phyloP scores from a whole-genome alignment of 352 stramenopile species.

The Phytophthora pseudosyringae region DNA sequence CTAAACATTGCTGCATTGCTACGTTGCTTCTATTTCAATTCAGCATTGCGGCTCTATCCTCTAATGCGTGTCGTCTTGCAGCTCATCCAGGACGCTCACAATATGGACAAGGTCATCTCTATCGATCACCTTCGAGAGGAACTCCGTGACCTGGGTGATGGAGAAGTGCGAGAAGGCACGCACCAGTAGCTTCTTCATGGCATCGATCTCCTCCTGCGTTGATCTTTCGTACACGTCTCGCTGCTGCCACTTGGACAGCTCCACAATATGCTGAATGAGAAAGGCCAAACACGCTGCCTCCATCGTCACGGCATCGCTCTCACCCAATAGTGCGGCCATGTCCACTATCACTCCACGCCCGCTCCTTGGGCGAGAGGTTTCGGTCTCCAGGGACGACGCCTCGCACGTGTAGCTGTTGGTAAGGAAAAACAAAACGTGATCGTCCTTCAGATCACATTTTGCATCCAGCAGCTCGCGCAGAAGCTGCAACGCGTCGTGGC shows the following conservation, averaged over 20 bases:
- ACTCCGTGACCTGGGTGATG: slow-evolving; percentile 45
- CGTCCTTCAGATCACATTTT: slow-evolving; percentile 49
- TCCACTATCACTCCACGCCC: slow-evolving; percentile 32
- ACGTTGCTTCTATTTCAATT: too few species aligned
- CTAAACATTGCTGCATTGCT: too few species aligned
- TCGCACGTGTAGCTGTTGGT: slow-evolving; percentile 48
- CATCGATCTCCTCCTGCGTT: slow-evolving; percentile 40
- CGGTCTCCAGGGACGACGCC: slow-evolving; percentile 14
- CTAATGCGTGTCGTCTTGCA: slow-evolving; percentile 35
- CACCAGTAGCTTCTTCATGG: slow-evolving; percentile 48
- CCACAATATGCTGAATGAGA: slow-evolving; percentile 52
- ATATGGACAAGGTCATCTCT: slow-evolving; percentile 43
- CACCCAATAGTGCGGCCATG: slow-evolving; percentile 36
- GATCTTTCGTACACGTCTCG: slow-evolving; percentile 27
- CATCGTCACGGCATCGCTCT: slow-evolving; percentile 39
- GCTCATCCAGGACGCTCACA: slow-evolving; percentile 41
- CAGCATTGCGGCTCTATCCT: slow-evolving; percentile 11
- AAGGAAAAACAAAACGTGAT: slow-evolving; percentile 71
- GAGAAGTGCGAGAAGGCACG: slow-evolving; percentile 51
- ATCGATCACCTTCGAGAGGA: slow-evolving; percentile 55
- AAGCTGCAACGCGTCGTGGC: slow-evolving; percentile 41
- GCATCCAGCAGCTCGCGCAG: slow-evolving; percentile 43
- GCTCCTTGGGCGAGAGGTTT: slow-evolving; percentile 36
- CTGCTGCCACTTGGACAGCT: slow-evolving; percentile 44
- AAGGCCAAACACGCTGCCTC: slow-evolving; percentile 52